Conservation (phyloP, 2,329 filamentous ascomycete species). For the Monosporascus cannonballus region DNA sequence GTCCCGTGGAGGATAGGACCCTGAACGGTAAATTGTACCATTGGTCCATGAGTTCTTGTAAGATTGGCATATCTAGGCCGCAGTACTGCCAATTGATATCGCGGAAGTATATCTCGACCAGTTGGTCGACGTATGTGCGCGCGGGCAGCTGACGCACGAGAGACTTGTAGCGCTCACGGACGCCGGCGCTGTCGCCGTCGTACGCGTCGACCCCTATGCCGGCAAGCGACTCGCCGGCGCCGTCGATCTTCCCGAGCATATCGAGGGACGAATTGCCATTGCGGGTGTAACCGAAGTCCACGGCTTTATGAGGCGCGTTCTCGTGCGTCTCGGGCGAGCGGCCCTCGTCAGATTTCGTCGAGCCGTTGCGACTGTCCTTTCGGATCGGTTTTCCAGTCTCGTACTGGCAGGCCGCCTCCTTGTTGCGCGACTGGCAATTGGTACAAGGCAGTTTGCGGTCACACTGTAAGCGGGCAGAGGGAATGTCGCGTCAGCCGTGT, state of each 20-base stretch:
- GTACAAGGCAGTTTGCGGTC: constrained; percentile 54
- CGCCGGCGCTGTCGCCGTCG: constrained; percentile 32
- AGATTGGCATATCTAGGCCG: constrained; percentile 46
- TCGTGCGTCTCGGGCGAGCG: constrained; percentile 19
- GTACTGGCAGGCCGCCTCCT: constrained; percentile 50
- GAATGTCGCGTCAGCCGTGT: constrained; percentile 1
- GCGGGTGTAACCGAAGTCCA: constrained; percentile 49
- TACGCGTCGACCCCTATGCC: constrained; percentile 25
- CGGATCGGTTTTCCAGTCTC: constrained; percentile 43
- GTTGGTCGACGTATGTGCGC: constrained; percentile 46
- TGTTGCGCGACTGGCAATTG: constrained; percentile 53
- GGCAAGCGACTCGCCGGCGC: constrained; percentile 29
- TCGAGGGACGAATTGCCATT: constrained; percentile 44
- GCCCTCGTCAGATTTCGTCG: constrained; percentile 13
- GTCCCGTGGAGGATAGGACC: constrained; percentile 42
- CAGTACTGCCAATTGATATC: constrained; percentile 56
- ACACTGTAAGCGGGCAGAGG: constrained; percentile 35
- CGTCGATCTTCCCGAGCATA: constrained; percentile 50
- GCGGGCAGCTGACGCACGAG: constrained; percentile 53
- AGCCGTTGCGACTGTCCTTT: constrained; percentile 27
- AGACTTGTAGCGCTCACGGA: constrained; percentile 52
- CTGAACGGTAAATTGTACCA: constrained; percentile 52
- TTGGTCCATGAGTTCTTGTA: constrained; percentile 42
- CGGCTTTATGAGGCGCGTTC: constrained; percentile 35
- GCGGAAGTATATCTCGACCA: constrained; percentile 48